These are phyloP conservation scores for Persicaria tinctoria DNA, from an alignment of 148 eudicot species.

Conservation along the genomic window DNA sequence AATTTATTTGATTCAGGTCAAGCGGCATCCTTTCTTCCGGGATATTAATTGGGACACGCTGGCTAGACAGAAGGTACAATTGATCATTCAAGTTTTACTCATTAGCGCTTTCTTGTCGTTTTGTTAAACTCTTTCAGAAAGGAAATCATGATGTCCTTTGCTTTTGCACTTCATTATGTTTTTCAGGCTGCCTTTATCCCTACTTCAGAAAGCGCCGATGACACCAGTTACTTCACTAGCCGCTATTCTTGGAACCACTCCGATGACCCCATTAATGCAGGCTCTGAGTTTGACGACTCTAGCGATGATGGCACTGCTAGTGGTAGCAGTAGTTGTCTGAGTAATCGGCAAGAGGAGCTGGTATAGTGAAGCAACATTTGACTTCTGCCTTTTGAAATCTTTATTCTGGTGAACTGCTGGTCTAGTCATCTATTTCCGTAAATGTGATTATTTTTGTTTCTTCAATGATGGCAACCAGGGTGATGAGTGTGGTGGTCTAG, in stretches of 20 bases:
- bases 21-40: conserved; percentile 85
- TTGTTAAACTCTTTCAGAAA: neutral
- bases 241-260: conserved; percentile 87
- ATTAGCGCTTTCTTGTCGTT: neutral
- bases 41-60: conserved; percentile 98
- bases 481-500: conserved; percentile 66
- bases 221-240: conserved; percentile 93
- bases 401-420: conserved; percentile 5
- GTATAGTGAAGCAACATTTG: conserved; percentile 21
- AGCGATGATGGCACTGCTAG: conserved; percentile 82
- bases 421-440: neutral
- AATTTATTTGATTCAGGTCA: conserved; percentile 50
- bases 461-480: conserved; percentile 37
- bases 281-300: conserved; percentile 68
- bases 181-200: conserved; percentile 98
- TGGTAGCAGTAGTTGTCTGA: conserved; percentile 69
- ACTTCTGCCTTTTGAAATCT: neutral
- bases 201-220: conserved; percentile 80
- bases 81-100: neutral
- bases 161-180: conserved; percentile 2
- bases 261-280: conserved; percentile 68
- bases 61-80: conserved; percentile 87
- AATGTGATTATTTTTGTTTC: conserved; percentile 6
- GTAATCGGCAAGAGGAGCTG: conserved; percentile 86
- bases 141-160: conserved; percentile 2